These are phyloP conservation scores for Aspergillus sp. DNA, from an alignment of 2,329 filamentous ascomycete species.

Conservation along the genomic window DNA sequence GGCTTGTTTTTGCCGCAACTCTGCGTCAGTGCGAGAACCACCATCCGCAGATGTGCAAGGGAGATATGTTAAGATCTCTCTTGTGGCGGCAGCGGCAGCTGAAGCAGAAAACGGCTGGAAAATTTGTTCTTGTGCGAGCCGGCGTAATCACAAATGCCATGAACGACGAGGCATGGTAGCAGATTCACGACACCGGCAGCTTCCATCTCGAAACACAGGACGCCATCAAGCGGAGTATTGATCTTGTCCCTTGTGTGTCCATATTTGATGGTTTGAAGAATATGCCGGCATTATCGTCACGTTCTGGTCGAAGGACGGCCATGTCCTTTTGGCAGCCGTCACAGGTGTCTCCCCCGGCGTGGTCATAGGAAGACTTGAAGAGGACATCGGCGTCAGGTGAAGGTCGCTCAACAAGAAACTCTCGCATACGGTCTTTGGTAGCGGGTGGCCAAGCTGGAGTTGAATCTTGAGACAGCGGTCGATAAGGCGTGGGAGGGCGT, in stretches of 20 bases:
- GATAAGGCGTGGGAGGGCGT: neutral
- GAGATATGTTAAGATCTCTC: constrained; percentile 1
- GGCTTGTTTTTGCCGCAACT: neutral
- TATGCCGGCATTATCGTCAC: neutral
- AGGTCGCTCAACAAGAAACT: too few species aligned
- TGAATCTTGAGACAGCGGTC: neutral
- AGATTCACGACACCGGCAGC: constrained; percentile 18
- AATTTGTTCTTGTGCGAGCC: constrained; percentile 25
- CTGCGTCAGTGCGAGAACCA: neutral
- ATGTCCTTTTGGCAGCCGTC: neutral
- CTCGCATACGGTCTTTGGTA: neutral
- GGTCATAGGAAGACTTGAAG: neutral
- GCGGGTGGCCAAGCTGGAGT: neutral
- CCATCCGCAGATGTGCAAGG: neutral
- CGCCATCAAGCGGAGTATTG: neutral
- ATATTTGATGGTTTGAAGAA: constrained; percentile 13
- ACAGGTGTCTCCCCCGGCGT: neutral
- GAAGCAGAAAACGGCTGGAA: constrained; percentile 19
- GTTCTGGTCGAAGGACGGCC: neutral
- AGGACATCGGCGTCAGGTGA: neutral
- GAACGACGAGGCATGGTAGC: constrained; percentile 22
- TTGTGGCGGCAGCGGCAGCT: constrained; percentile 18
- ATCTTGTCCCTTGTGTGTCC: neutral
- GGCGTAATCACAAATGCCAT: constrained; percentile 26
- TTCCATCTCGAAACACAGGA: constrained; percentile 22